Base-by-base conservation (phyloP, 2,329 filamentous ascomycete genomes). In the Pestalotiopsis sp. region DNA sequence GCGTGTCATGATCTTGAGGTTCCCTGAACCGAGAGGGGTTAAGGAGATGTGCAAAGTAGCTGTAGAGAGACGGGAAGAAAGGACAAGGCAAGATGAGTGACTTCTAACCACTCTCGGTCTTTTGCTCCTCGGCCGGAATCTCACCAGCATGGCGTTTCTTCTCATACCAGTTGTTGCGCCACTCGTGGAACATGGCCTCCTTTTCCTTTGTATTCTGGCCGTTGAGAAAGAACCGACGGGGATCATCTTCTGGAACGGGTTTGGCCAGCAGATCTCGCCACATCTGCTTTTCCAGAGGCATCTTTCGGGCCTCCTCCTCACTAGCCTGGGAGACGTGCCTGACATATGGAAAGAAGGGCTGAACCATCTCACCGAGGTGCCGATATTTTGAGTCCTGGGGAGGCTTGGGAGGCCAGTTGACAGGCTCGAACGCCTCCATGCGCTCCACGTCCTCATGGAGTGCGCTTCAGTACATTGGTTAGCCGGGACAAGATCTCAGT, bases 381-480 rank as follows among this genome's bases (percentile, higher is more conserved):
- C 45, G 45, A 57, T 60, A 66, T n/a, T 25, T 52, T 7, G 66
- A 62, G 17, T 67, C 41, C 23, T 36, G 3, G 25, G 66, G 66
- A 6, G 57, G 66, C 59, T 67, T 36, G 17, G 66, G 66, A 11
- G 66, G 66, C 66, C 66, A 67, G 27, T 67, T 67, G n/a, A 23
- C 23, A 45, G 66, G 66, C 36, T 56, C 25, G 17, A 31, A 63
- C 7, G 13, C 56, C 13, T 67, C 66, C 38, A 67, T 67, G 17
- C 41, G 36, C 27, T 67, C 31, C n/a, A 67, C 57, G 49, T 49
- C 66, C 4, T 62, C 66, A 41, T 67, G 57, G 2, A 67, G 39
- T 5, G 49, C 13, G 25, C 66, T 67, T 14, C 5, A 25, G n/a
- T 23, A 20, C 7, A 31, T 13, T 13, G 12, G 6, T 49, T 20